phyloP scores from a whole-genome alignment of 441 rosid genomes.

The Euphorbia schlechtendalii region DNA sequence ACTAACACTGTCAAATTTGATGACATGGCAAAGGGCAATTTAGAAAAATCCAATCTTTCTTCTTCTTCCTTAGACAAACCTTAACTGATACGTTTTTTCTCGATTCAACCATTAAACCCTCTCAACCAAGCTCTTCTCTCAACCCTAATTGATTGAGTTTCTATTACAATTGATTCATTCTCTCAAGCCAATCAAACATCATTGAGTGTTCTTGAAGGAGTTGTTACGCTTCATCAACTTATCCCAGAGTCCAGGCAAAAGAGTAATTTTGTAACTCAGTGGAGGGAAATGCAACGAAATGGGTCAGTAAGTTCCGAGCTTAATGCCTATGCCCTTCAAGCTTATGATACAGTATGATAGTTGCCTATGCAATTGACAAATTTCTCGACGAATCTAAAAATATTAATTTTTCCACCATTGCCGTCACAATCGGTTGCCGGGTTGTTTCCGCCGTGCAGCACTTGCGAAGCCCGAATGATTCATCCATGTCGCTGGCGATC shows the following conservation, averaged over 20 bases:
- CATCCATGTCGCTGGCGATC: slow-evolving; percentile 50
- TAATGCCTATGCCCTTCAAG: slow-evolving; percentile 61
- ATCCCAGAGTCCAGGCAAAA: slow-evolving; percentile 46
- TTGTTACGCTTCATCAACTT: slow-evolving; percentile 63
- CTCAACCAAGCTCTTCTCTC: no score
- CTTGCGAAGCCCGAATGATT: slow-evolving; percentile 43
- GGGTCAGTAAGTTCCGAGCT: slow-evolving; percentile 37
- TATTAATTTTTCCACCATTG: slow-evolving; percentile 47
- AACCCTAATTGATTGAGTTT: no score
- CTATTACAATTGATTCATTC: no score
- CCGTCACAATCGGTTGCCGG: slow-evolving; percentile 31
- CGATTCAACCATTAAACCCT: no score
- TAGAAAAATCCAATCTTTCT: no score
- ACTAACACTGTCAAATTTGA: no score
- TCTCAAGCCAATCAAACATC: slow-evolving; percentile 25
- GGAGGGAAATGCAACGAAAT: slow-evolving; percentile 42
- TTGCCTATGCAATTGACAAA: slow-evolving; percentile 55
- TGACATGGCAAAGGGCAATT: no score
- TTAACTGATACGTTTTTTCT: no score
- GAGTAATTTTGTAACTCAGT: slow-evolving; percentile 37
- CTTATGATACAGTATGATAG: slow-evolving; percentile 80
- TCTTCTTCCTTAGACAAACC: no score
- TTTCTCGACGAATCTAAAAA: slow-evolving; percentile 41
- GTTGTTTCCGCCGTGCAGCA: slow-evolving; percentile 32
- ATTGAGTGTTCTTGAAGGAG: no score